Conservation (phyloP, 495 filamentous ascomycete species). For the Glarea lozoyensis region DNA sequence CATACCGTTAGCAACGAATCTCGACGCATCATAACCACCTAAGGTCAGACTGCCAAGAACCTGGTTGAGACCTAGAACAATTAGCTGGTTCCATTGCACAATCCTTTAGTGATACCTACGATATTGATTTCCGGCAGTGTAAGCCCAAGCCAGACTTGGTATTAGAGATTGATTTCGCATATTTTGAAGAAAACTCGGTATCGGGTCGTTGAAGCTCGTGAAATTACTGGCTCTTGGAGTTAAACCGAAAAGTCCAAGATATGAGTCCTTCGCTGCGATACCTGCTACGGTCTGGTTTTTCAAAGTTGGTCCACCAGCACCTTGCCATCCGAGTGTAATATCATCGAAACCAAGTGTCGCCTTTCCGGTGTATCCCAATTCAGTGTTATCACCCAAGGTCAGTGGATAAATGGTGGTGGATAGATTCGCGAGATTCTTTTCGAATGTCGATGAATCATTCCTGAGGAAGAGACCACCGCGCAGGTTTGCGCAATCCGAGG, state of each 20-base stretch:
- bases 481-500: conserved; percentile 3
- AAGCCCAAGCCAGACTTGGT: conserved; percentile 43
- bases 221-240: conserved; percentile 41
- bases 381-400: conserved; percentile 26
- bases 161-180: conserved; percentile 38
- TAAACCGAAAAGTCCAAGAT: conserved; percentile 41
- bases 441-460: conserved; percentile 31
- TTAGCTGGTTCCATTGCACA: neutral
- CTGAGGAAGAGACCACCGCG: conserved; percentile 3
- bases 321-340: conserved; percentile 34
- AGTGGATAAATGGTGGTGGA: conserved; percentile 18
- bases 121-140: conserved; percentile 49
- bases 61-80: conserved; percentile 27
- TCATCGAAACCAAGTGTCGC: conserved; percentile 43
- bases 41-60: conserved; percentile 44
- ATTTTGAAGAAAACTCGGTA: conserved; percentile 39
- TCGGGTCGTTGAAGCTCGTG: conserved; percentile 19
- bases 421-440: conserved; percentile 17
- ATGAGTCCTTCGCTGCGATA: conserved; percentile 24
- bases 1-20: conserved; percentile 37
- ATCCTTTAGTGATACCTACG: neutral
- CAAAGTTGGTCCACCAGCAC: conserved; percentile 30
- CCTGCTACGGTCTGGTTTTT: conserved; percentile 38
- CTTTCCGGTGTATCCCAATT: conserved; percentile 31
- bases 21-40: conserved; percentile 45